Evolutionary conservation across 2,329 filamentous ascomycete species (phyloP).

Genomic region (Sporothrix variecibatus): DNA sequence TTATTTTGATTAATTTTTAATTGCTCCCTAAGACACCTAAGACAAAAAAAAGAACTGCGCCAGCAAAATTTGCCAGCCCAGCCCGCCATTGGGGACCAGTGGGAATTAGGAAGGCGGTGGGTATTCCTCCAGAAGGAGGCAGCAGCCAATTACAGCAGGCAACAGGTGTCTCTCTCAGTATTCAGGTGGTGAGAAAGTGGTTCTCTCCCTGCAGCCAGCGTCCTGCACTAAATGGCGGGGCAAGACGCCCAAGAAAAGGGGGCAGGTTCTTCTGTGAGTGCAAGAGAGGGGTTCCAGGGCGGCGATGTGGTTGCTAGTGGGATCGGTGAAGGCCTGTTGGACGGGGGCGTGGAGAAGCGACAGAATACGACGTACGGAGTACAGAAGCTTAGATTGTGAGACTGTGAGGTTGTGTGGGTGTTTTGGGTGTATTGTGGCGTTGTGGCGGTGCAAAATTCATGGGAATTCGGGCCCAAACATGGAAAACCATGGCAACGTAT

Average conservation of each 20-base stretch:
- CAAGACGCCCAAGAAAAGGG: background rate
- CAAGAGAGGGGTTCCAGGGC: constrained; percentile 12
- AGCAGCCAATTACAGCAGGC: background rate
- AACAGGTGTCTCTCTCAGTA: background rate
- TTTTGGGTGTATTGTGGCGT: background rate
- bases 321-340: background rate
- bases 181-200: background rate
- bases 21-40: too few relatives aligned
- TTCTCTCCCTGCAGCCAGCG: background rate
- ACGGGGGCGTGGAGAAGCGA: background rate
- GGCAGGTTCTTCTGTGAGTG: background rate
- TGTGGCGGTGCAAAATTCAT: constrained; percentile 16
- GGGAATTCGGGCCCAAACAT: background rate
- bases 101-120: constrained; percentile 16
- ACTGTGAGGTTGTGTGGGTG: too few relatives aligned
- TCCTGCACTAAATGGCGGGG: constrained; percentile 21
- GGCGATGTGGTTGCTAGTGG: constrained; percentile 5
- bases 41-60: background rate
- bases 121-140: background rate
- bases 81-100: background rate
- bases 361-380: too few relatives aligned
- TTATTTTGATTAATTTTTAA: background rate
- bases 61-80: constrained; percentile 16
- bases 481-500: constrained; percentile 7
- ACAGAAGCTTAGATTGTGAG: background rate